Evolutionary conservation across 2,329 filamentous ascomycete species (phyloP).

Genomic region (Trichoderma atrobrunneum): DNA sequence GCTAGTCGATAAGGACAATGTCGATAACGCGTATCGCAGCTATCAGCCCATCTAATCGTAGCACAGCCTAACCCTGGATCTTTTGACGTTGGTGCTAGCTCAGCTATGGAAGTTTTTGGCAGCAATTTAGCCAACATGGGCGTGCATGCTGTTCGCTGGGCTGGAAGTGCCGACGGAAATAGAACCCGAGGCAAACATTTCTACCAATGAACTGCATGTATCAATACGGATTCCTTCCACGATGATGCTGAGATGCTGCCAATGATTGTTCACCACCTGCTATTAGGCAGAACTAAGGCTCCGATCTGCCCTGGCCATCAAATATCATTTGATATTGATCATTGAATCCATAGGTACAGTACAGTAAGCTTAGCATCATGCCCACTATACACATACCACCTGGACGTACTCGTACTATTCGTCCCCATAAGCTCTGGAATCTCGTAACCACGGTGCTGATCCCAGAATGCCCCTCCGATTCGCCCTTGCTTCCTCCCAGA

Average conservation of each 20-base stretch:
- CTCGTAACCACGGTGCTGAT: background rate
- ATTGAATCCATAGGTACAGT: background rate
- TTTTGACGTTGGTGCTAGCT: background rate
- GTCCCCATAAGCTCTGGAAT: background rate
- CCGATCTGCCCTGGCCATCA: background rate
- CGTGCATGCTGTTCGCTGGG: background rate
- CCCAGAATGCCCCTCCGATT: background rate
- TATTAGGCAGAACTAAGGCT: background rate
- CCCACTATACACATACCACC: background rate
- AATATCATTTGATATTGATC: background rate
- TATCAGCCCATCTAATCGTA: background rate
- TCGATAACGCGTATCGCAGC: background rate
- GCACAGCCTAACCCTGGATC: background rate
- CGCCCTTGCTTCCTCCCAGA: background rate
- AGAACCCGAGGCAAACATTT: background rate
- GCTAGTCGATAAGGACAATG: conserved; percentile 4
- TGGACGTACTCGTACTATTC: background rate
- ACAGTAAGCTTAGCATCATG: background rate
- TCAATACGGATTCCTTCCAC: background rate
- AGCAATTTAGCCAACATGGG: background rate
- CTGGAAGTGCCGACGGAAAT: conserved; percentile 5
- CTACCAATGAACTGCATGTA: background rate
- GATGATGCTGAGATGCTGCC: background rate
- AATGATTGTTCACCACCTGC: background rate
- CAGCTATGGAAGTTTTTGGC: background rate